These are phyloP conservation scores for Fusarium sarcochroum DNA, from an alignment of 2,329 filamentous ascomycete species.

Conservation along the genomic window DNA sequence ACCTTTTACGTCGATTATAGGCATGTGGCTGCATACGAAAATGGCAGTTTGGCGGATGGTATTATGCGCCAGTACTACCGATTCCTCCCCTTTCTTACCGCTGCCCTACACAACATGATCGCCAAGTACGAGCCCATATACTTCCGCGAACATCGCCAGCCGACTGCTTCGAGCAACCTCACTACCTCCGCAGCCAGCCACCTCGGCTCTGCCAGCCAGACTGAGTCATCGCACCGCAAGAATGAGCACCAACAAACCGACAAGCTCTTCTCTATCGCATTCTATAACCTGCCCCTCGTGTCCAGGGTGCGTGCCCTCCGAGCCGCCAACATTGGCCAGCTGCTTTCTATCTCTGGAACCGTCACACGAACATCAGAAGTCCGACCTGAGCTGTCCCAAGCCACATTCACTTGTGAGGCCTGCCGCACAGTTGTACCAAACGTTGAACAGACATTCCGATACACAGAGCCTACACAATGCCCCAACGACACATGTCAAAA, in stretches of 20 bases:
- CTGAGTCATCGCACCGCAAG: slow-evolving; percentile 80
- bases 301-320: slow-evolving; percentile 88
- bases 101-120: slow-evolving; percentile 91
- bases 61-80: slow-evolving; percentile 94
- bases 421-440: slow-evolving; percentile 90
- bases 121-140: slow-evolving; percentile 95
- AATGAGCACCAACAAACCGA: slow-evolving; percentile 96
- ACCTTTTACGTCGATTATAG: slow-evolving; percentile 90
- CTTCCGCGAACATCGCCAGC: slow-evolving; percentile 91
- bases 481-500: slow-evolving; percentile 91
- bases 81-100: slow-evolving; percentile 91
- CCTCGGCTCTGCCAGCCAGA: slow-evolving; percentile 72
- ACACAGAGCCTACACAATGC: slow-evolving; percentile 96
- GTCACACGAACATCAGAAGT: slow-evolving; percentile 98
- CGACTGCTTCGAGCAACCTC: slow-evolving; percentile 79
- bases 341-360: slow-evolving; percentile 96
- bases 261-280: slow-evolving; percentile 92
- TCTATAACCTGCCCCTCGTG: slow-evolving; percentile 92
- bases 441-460: slow-evolving; percentile 97
- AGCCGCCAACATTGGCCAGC: slow-evolving; percentile 90
- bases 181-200: slow-evolving; percentile 77
- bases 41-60: slow-evolving; percentile 86
- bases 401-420: slow-evolving; percentile 91
- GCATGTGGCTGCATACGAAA: slow-evolving; percentile 82
- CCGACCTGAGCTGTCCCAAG: slow-evolving; percentile 90